These are phyloP conservation scores for Ogataea degrootiae DNA, from an alignment of 805 yeast genomes.

Conservation along the genomic window DNA sequence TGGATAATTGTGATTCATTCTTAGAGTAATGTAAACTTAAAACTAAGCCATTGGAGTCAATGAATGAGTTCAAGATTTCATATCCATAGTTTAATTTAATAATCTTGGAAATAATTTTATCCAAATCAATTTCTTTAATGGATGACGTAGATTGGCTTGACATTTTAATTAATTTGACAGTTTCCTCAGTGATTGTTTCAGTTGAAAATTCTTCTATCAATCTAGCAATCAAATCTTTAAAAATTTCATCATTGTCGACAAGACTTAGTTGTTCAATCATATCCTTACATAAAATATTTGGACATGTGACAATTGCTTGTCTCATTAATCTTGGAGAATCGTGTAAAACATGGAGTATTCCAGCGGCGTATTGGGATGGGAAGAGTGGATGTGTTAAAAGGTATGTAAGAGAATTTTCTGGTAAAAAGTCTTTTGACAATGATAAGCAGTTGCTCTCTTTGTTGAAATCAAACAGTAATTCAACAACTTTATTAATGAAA, in stretches of 20 bases:
- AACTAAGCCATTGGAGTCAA: slow-evolving; percentile 66
- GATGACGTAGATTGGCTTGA: slow-evolving; percentile 2
- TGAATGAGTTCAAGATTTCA: slow-evolving; percentile 56
- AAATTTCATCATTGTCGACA: slow-evolving; percentile 56
- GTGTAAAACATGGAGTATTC: slow-evolving; percentile 46
- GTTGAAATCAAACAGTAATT: slow-evolving; percentile 33
- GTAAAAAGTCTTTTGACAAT: slow-evolving; percentile 32
- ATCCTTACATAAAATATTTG: slow-evolving; percentile 60
- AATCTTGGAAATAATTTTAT: slow-evolving; percentile 42
- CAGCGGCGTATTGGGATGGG: slow-evolving; percentile 55
- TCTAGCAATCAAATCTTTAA: slow-evolving; percentile 63
- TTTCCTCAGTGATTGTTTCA: slow-evolving; percentile 50
- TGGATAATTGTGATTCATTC: slow-evolving; percentile 38
- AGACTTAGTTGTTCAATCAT: slow-evolving; percentile 56
- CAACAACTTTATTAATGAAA: slow-evolving; percentile 43
- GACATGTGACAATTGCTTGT: slow-evolving; percentile 79
- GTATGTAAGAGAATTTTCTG: slow-evolving; percentile 62
- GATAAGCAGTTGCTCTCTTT: slow-evolving; percentile 12
- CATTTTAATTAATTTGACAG: slow-evolving; percentile 33
- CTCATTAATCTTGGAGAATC: slow-evolving; percentile 61
- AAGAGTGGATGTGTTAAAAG: slow-evolving; percentile 84
- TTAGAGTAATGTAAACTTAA: slow-evolving; percentile 57
- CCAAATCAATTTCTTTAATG: slow-evolving; percentile 32
- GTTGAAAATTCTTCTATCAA: slow-evolving; percentile 60
- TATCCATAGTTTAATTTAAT: slow-evolving; percentile 47